Evolutionary conservation across 345 rosid genomes (phyloP).

Genomic region (Aquilaria sinensis): DNA sequence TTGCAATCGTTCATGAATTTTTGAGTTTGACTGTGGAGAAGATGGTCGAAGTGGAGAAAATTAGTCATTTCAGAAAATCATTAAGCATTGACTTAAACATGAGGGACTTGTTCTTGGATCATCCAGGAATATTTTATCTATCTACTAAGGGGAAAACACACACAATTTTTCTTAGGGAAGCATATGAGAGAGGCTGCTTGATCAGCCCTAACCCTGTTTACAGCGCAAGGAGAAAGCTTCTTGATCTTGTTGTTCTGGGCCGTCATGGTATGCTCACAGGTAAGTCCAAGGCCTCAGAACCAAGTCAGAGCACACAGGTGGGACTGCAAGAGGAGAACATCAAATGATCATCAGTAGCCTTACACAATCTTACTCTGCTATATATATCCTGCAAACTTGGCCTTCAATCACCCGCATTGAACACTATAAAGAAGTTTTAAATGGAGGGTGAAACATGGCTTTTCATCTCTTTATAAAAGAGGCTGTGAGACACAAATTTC

Average conservation of each 20-base stretch:
- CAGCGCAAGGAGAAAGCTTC: slow-evolving; percentile 64
- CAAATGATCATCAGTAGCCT: neutral
- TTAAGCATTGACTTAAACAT: slow-evolving; percentile 77
- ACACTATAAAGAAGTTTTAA: too few relatives aligned
- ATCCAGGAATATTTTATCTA: slow-evolving; percentile 76
- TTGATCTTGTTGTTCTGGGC: slow-evolving; percentile 76
- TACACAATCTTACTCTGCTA: too few relatives aligned
- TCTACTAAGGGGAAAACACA: slow-evolving; percentile 84
- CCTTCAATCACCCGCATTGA: too few relatives aligned
- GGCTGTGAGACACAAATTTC: too few relatives aligned
- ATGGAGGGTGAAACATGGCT: too few relatives aligned
- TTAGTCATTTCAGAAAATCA: slow-evolving; percentile 82
- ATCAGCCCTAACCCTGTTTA: slow-evolving; percentile 67
- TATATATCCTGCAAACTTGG: too few relatives aligned
- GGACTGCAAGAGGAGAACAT: slow-evolving; percentile 21
- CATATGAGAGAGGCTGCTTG: slow-evolving; percentile 67
- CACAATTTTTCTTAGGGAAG: slow-evolving; percentile 85
- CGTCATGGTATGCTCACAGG: slow-evolving; percentile 31
- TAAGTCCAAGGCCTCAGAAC: slow-evolving; percentile 20
- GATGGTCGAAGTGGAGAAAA: slow-evolving; percentile 92
- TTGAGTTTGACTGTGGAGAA: slow-evolving; percentile 79
- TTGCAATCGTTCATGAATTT: slow-evolving; percentile 75
- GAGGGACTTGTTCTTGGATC: slow-evolving; percentile 89
- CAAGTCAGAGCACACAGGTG: slow-evolving; percentile 6
- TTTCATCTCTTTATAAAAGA: too few relatives aligned